Conservation (phyloP, 192 early-diverging fungal species). For the Coemansia sp. region DNA sequence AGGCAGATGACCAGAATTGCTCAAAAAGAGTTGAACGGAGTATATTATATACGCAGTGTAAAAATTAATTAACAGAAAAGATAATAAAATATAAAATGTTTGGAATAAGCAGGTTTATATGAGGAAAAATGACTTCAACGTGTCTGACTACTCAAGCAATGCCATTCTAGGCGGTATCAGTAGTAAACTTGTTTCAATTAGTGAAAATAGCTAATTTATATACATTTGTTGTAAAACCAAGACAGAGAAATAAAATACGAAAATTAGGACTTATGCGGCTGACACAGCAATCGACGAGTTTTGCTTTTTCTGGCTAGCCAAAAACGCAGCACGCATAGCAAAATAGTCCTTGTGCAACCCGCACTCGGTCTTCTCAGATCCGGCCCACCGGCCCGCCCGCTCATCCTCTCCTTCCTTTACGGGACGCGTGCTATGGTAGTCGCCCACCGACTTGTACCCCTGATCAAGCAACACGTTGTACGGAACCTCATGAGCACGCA, state of each 20-base stretch:
- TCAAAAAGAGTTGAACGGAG: too few species aligned
- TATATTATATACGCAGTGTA: too few species aligned
- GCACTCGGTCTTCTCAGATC: constrained; percentile 88
- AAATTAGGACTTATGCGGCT: too few species aligned
- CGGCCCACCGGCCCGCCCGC: constrained; percentile 86
- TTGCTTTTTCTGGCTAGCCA: constrained; percentile 74
- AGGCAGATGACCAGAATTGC: too few species aligned
- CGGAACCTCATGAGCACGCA: constrained; percentile 81
- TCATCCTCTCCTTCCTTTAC: constrained; percentile 69
- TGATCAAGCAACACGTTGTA: constrained; percentile 88
- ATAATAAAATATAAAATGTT: too few species aligned
- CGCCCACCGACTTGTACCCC: constrained; percentile 91
- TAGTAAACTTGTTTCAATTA: background rate
- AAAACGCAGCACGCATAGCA: constrained; percentile 79
- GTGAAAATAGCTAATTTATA: background rate
- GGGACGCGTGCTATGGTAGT: constrained; percentile 85
- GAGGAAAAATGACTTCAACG: too few species aligned
- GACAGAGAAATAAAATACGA: background rate
- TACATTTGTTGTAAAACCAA: background rate
- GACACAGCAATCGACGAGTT: background rate
- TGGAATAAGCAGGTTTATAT: too few species aligned
- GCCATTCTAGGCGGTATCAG: background rate
- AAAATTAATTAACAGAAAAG: too few species aligned
- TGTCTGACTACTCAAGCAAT: too few species aligned
- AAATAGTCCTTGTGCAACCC: constrained; percentile 97